These are phyloP conservation scores for Pogostemon cablin DNA, from an alignment of 257 asterid genomes.

Conservation along the genomic window DNA sequence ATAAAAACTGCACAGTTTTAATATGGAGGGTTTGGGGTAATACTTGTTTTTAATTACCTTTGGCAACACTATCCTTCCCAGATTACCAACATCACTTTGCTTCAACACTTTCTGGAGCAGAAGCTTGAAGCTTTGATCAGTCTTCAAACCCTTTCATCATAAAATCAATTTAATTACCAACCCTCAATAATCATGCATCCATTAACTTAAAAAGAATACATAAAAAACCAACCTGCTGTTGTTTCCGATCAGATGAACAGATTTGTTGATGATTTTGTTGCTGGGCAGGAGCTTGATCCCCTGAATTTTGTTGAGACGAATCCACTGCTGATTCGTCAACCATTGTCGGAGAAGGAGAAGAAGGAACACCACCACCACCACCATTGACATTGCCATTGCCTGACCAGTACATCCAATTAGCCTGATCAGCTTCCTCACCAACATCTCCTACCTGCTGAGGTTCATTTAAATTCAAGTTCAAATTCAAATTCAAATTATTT, in stretches of 20 bases:
- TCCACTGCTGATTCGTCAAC: constrained; percentile 15
- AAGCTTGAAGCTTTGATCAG: constrained; percentile 81
- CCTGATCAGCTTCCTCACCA: constrained; percentile 33
- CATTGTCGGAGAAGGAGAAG: constrained; percentile 16
- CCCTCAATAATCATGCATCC: background rate
- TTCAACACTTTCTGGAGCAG: constrained; percentile 95
- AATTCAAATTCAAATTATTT: constrained; percentile 12
- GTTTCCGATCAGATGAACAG: constrained; percentile 43
- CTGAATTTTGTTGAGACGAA: constrained; percentile 25
- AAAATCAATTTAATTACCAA: background rate
- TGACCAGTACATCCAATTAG: constrained; percentile 59
- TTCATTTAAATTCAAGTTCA: constrained; percentile 21
- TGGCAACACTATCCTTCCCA: constrained; percentile 95
- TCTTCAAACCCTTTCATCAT: constrained; percentile 48
- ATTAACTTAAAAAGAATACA: background rate
- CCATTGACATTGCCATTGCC: no score
- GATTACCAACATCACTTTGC: constrained; percentile 96
- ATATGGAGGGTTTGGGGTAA: no score
- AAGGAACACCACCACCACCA: constrained; percentile 14
- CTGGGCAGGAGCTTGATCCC: constrained; percentile 38
- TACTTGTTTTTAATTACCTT: constrained; percentile 47
- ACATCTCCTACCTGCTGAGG: constrained; percentile 27
- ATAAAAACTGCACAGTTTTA: background rate
- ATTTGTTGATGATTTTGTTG: constrained; percentile 40
- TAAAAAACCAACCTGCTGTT: constrained; percentile 42